Percentiles rank a stretch among this genome's conserved stretches.
Conservation (phyloP, 169 alveolate species). For the Plasmodium yoelii region DNA sequence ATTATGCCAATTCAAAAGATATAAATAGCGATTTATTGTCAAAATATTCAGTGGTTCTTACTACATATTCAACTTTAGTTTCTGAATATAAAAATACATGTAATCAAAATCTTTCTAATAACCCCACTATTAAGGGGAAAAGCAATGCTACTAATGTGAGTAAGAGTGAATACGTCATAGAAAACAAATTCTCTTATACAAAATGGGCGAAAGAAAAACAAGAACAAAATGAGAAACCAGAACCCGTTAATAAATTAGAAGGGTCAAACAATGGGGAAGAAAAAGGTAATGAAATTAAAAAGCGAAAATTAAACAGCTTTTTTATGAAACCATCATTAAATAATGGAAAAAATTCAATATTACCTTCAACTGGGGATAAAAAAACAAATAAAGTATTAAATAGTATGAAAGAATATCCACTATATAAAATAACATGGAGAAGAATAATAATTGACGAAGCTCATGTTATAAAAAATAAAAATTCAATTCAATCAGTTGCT, state of each 20-base stretch:
- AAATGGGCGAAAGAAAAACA: not conserved
- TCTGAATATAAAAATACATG: slow-evolving; percentile 80
- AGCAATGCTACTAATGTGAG: not conserved
- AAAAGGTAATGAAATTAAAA: not conserved
- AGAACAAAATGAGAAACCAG: not conserved
- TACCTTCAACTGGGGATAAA: slow-evolving; percentile 2
- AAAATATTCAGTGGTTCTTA: slow-evolving; percentile 84
- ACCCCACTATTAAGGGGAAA: not conserved
- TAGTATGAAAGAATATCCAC: slow-evolving; percentile 51
- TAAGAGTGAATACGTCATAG: slow-evolving; percentile 10
- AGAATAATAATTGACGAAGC: slow-evolving; percentile 94
- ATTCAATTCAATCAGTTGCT: slow-evolving; percentile 85
- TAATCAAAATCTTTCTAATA: slow-evolving; percentile 2
- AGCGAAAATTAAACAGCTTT: not conserved
- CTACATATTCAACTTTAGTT: slow-evolving; percentile 89
- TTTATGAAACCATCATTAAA: not conserved
- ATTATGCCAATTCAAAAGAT: slow-evolving; percentile 78
- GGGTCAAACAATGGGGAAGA: not conserved
- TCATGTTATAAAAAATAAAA: slow-evolving; percentile 90
- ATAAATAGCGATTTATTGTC: slow-evolving; percentile 75
- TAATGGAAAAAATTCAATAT: not conserved
- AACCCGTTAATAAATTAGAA: not conserved
- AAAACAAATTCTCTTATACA: not conserved
- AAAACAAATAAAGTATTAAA: slow-evolving; percentile 4
- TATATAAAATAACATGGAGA: slow-evolving; percentile 86